Evolutionary conservation across 2,329 filamentous ascomycete genomes (phyloP).

Genomic region (Lecanicillium sp.): DNA sequence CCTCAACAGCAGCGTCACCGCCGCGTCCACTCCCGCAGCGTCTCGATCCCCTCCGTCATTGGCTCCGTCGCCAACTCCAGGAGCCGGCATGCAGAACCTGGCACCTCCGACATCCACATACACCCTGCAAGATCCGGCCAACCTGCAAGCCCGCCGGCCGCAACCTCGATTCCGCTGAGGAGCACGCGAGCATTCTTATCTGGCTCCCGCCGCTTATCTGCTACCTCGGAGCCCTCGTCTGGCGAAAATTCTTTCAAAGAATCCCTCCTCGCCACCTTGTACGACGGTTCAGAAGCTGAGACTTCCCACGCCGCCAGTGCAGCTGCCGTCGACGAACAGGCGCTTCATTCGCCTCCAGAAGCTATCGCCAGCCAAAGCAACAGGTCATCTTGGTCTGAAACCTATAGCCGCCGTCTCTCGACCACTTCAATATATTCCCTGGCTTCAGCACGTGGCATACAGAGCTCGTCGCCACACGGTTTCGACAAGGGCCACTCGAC

Average conservation of each 20-base stretch:
- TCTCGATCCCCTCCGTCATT: slow-evolving; percentile 36
- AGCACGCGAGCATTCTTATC: slow-evolving; percentile 9
- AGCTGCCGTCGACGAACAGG: slow-evolving; percentile 1
- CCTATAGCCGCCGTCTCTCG: slow-evolving; percentile 58
- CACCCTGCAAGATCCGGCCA: slow-evolving; percentile 49
- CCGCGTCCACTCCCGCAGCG: slow-evolving; percentile 24
- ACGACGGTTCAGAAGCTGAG: neutral
- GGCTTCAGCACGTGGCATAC: slow-evolving; percentile 47
- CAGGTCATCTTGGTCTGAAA: slow-evolving; percentile 41
- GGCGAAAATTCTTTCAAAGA: neutral
- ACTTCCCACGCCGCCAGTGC: neutral
- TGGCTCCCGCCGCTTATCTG: slow-evolving; percentile 4
- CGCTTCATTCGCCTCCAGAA: slow-evolving; percentile 12
- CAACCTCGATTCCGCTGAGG: slow-evolving; percentile 7
- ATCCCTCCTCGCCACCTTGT: slow-evolving; percentile 1
- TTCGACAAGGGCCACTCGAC: slow-evolving; percentile 41
- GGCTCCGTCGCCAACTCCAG: slow-evolving; percentile 37
- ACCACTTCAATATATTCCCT: slow-evolving; percentile 66
- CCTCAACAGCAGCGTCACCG: neutral
- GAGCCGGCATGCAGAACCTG: slow-evolving; percentile 50
- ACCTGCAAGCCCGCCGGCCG: slow-evolving; percentile 38
- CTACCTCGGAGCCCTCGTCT: neutral
- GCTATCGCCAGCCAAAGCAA: slow-evolving; percentile 6
- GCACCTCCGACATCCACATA: slow-evolving; percentile 43
- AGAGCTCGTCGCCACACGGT: slow-evolving; percentile 38